Evolutionary conservation across 2,329 filamentous ascomycete genomes (phyloP).

Genomic region (Gnomoniopsis smithogilvyi): DNA sequence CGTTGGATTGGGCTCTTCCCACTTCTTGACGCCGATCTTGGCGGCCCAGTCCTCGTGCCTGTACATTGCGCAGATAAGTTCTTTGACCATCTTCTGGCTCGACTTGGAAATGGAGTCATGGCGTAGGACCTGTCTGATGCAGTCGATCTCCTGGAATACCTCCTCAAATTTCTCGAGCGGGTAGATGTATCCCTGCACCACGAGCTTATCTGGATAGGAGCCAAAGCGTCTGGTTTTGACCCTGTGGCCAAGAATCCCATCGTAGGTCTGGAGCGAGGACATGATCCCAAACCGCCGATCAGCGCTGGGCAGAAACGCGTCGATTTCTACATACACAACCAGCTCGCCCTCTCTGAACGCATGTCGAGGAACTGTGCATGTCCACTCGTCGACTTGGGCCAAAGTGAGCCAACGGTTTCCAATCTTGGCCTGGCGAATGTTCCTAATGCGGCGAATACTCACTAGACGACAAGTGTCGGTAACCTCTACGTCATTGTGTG

Average conservation of each 20-base stretch:
- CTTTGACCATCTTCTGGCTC: slow-evolving; percentile 1
- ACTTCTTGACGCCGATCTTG: slow-evolving; percentile 24
- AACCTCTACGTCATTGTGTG: neutral
- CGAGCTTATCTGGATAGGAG: slow-evolving; percentile 13
- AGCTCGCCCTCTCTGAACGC: slow-evolving; percentile 19
- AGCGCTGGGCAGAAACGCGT: slow-evolving; percentile 25
- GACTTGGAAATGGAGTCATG: neutral
- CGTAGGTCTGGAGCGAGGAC: slow-evolving; percentile 2
- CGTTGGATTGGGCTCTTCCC: slow-evolving; percentile 11
- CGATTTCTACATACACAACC: slow-evolving; percentile 26
- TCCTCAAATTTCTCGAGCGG: slow-evolving; percentile 19
- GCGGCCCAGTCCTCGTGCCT: slow-evolving; percentile 12
- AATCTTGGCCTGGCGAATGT: slow-evolving; percentile 12
- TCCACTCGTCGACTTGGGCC: slow-evolving; percentile 26
- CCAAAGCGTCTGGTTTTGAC: slow-evolving; percentile 19
- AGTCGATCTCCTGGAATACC: slow-evolving; percentile 8
- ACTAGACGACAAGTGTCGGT: slow-evolving; percentile 8
- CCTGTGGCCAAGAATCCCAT: slow-evolving; percentile 21
- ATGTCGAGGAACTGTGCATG: slow-evolving; percentile 18
- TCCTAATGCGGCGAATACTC: slow-evolving; percentile 9
- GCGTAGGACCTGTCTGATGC: neutral
- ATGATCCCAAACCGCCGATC: slow-evolving; percentile 2
- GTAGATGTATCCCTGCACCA: slow-evolving; percentile 22
- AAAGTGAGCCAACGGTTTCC: slow-evolving; percentile 4
- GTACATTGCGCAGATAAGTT: slow-evolving; percentile 3